Evolutionary conservation across 345 rosid genomes (phyloP), one percentile per base, ranked within the genome.

Genomic region (Diplotaxis tenuifolia): DNA sequence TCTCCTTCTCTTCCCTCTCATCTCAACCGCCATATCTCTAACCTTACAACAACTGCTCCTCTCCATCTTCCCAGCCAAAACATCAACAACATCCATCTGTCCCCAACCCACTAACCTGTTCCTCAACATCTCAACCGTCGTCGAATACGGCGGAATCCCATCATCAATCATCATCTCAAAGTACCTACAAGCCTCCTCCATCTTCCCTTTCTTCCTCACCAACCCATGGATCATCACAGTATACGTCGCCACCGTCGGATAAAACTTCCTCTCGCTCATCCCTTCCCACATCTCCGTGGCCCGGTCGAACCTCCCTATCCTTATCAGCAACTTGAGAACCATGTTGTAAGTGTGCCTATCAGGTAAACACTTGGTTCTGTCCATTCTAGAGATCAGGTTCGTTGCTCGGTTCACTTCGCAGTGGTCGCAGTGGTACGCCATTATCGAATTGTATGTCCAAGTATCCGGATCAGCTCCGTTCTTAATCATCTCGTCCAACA

Each of bases 81-180:
- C 83, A 78, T 91, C 92, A 1, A 89, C 67, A 58, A 56, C 67
- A 60, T 93, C 96, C 81, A 79, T 65, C 9, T 86, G 69, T 57
- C 94, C 89, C 52, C 75, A 80, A 14, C 92, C 89, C 18, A 86
- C 60, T 6, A 89, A 83, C 42, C 81, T 68, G 57, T 89, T 88
- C 81, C 91, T 84, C 90, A 93, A 63, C 86, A 86, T 67, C 86
- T 88, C 97, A 23, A 89, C 80, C 0, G 94, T 89, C 3, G 91
- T 68, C 25, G 80, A 74, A 81, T 91, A 93, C 1, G 97, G 96
- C 4, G 97, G 98, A 65, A 89, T 82, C 31, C 97, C 92, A 60
- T 89, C 97, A 62, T 93, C 97, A 45, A 93, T 74, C 97, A 93
- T 91, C 88, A 83, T 85, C 87, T 93, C 97, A 64, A 93, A 93